Base-by-base conservation (phyloP, 75 land plant genomes). In the Larix kaempferi region DNA sequence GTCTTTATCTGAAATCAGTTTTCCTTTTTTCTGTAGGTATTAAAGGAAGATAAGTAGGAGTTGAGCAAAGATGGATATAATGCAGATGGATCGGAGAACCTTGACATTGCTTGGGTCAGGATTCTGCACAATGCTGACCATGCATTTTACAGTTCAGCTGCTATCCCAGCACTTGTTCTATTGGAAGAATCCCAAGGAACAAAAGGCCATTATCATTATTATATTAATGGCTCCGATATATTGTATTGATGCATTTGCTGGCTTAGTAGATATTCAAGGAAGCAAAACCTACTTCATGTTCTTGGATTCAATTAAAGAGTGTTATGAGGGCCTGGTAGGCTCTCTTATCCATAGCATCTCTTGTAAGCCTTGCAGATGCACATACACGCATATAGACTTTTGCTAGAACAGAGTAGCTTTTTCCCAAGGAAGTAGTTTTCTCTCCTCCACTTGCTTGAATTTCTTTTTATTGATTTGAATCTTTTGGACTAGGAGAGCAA, bases 161-260 rank as follows among this genome's bases (percentile, higher is more conserved):
- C 56, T 98, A 26, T 82, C 91, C 10, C 92, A 93, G 77, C 99
- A 95, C 83, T 80, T 93, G 6, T 91, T 91, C 86, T 88, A 95
- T 86, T 98, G 99, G 99, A 95, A 91, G 77, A 95, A 98, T 52
- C 94, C 98, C n/a, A 89, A 90, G 88, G 96, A 95, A 80, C 98
- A 95, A 79, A 91, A 85, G 85, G 90, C 94, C 22, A 98, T 98
- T 78, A 56, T 91, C 10, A 82, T 95, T 39, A 95, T 98, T 66
- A 86, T 93, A 22, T 88, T 92, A 55, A 98, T 98, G 98, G 98
- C 99, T 37, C 98, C 99, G 3, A n/a, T 98, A n/a, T 98, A 95
- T 85, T 92, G 94, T 55, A 57, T 88, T 63, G 90, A 83, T 57
- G 91, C 99, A 59, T 95, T 95, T 84, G 87, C 87, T 57, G 99